These are phyloP conservation scores for Prunus yedoensis DNA, from an alignment of 331 rosid species.

Conservation along the genomic window DNA sequence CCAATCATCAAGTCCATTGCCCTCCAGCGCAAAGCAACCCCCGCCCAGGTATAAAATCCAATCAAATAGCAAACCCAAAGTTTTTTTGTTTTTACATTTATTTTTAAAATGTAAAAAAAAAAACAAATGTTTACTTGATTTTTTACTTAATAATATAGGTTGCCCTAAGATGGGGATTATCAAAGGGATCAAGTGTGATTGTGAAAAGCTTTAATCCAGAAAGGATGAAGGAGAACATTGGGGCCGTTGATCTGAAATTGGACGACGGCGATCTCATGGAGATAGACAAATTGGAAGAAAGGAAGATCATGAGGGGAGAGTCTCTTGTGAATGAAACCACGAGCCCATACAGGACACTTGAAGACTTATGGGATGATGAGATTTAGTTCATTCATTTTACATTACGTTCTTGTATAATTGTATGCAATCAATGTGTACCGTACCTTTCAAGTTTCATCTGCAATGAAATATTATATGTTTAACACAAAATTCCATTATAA, in stretches of 20 bases:
- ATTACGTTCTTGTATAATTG: background rate
- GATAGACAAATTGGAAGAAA: slow-evolving; percentile 64
- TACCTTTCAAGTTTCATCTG: no score
- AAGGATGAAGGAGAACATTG: slow-evolving; percentile 71
- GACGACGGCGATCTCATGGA: slow-evolving; percentile 51
- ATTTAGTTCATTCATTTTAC: slow-evolving; percentile 32
- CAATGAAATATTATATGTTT: no score
- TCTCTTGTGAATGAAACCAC: slow-evolving; percentile 71
- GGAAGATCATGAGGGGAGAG: slow-evolving; percentile 91
- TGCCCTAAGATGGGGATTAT: slow-evolving; percentile 76
- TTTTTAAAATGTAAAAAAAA: no score
- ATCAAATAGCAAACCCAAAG: background rate
- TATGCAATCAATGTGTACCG: background rate
- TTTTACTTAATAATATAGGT: slow-evolving; percentile 39
- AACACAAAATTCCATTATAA: no score
- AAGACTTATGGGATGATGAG: slow-evolving; percentile 82
- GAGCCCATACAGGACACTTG: slow-evolving; percentile 72
- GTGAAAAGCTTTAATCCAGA: slow-evolving; percentile 75
- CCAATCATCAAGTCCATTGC: slow-evolving; percentile 67
- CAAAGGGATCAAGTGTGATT: slow-evolving; percentile 77
- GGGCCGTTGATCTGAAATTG: slow-evolving; percentile 53
- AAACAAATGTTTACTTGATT: background rate
- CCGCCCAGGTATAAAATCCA: slow-evolving; percentile 58
- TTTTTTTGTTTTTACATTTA: background rate
- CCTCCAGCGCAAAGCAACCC: slow-evolving; percentile 56